phyloP scores from a whole-genome alignment of 2,329 filamentous ascomycete species.

The Exophiala spinifera region DNA sequence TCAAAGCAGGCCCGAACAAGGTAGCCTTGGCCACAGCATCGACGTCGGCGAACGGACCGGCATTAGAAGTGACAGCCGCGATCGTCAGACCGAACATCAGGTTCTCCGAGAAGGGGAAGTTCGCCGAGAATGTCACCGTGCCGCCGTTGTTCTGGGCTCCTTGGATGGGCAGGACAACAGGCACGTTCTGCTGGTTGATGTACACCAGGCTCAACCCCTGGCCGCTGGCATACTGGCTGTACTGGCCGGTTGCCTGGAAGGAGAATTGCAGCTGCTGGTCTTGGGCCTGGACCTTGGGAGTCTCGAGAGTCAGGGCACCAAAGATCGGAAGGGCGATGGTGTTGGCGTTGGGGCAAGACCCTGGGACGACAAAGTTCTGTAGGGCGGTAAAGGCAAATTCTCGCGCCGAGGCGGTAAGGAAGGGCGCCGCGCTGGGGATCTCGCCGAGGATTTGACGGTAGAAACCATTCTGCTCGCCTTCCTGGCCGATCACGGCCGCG shows the following conservation, averaged over 20 bases:
- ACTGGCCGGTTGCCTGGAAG: constrained; percentile 32
- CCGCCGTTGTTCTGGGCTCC: constrained; percentile 25
- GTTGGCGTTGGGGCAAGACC: constrained; percentile 52
- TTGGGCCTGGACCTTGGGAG: constrained; percentile 25
- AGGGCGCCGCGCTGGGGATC: constrained; percentile 62
- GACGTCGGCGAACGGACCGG: constrained; percentile 33
- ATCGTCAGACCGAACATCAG: constrained; percentile 41
- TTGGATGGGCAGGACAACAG: constrained; percentile 34
- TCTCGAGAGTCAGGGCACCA: constrained; percentile 38
- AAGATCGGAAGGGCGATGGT: constrained; percentile 50
- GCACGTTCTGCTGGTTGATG: constrained; percentile 41
- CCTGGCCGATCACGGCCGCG: constrained; percentile 65
- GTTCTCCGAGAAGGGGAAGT: constrained; percentile 38
- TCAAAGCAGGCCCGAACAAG: constrained; percentile 37
- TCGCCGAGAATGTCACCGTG: constrained; percentile 28
- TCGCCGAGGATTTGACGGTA: constrained; percentile 59
- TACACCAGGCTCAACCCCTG: constrained; percentile 37
- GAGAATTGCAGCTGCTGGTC: constrained; percentile 52
- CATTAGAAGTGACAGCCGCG: constrained; percentile 35
- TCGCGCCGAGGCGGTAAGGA: constrained; percentile 61
- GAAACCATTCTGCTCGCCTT: constrained; percentile 71
- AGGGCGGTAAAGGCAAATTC: constrained; percentile 65
- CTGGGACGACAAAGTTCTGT: constrained; percentile 57
- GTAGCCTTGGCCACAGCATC: constrained; percentile 35
- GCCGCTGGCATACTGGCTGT: constrained; percentile 17